Percentiles rank a stretch among this genome's conserved stretches.
Evolutionary conservation across 2,329 filamentous ascomycete genomes (phyloP).

Genomic region (Rhynchosporium graminicola): DNA sequence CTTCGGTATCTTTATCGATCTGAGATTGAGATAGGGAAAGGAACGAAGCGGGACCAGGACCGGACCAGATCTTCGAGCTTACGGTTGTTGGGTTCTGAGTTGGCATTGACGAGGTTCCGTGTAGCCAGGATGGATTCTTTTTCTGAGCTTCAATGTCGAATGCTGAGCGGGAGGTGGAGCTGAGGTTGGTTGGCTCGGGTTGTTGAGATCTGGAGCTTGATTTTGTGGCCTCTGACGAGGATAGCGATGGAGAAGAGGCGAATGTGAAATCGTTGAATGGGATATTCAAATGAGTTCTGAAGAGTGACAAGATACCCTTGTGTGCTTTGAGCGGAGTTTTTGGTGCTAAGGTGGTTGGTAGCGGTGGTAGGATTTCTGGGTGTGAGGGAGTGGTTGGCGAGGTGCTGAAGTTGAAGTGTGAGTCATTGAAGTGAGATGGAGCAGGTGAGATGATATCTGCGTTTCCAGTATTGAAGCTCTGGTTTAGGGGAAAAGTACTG

Average conservation of each 20-base stretch:
- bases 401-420: not conserved
- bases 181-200: not conserved
- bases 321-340: not conserved
- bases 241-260: not conserved
- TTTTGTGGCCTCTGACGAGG: not conserved
- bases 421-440: slow-evolving; percentile 11
- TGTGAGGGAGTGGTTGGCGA: not conserved
- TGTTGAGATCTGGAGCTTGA: not conserved
- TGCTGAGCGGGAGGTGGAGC: not conserved
- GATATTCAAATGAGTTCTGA: slow-evolving; percentile 32
- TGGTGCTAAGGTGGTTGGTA: not conserved
- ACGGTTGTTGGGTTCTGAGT: not conserved
- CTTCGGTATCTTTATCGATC: slow-evolving; percentile 2
- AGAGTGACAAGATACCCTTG: slow-evolving; percentile 23
- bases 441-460: slow-evolving; percentile 9
- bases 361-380: slow-evolving; percentile 7
- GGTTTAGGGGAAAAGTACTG: not conserved
- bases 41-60: not conserved
- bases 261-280: slow-evolving; percentile 25
- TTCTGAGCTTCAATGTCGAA: slow-evolving; percentile 17
- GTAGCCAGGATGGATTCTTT: too few relatives aligned
- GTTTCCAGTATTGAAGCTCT: not conserved
- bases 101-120: not conserved
- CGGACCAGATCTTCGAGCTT: slow-evolving; percentile 18
- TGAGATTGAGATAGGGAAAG: not conserved